Evolutionary conservation across 106 monocot genomes (phyloP), one percentile per base, ranked within the genome.

Genomic region (Acanthochlamys bracteata): DNA sequence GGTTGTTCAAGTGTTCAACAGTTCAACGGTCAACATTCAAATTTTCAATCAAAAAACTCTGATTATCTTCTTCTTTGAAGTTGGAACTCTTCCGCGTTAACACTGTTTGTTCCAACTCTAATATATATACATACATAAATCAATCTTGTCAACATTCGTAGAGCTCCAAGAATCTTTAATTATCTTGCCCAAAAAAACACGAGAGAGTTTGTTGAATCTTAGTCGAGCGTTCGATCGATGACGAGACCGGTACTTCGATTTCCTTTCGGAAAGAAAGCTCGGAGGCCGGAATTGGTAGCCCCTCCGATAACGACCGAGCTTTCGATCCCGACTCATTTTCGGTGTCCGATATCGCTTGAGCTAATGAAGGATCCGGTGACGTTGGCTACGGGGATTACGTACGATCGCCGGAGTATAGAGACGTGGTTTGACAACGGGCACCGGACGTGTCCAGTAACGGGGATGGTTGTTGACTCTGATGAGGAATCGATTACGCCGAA

Each of bases 351-450:
- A 33, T 89, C 89, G 12, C 83, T 93, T 0, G 89, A 89, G 17
- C 73, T 93, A 11, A 93, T 93, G 89, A 74, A 56, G 20, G 93
- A 93, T 45, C 93, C 89, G 22, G 93, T 93, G 56, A 89, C 78
- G 2, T 20, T 71, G 17, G n/a, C 78, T 10, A 80, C 89, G 1
- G 93, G 93, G 13, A 93, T 93, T 76, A 89, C 89, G 41, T 93
- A 93, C 69, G 93, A 93, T 61, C 80, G 93, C 17, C 68, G 57
- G 64, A 80, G 85, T 80, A 79, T 93, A 61, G 89, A 93, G 76
- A 24, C 57, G 41, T 93, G 89, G 93, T 78, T 93, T 49, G 89
- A 85, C 41, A 61, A 14, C 10, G 89, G 85, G 14, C 70, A 76
- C 60, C 25, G 12, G 15, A 78, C 68, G 0, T 93, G 93, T 60